Evolutionary conservation across 176 grass and related monocot species (phyloP).

Genomic region (Oryza glaberrima): DNA sequence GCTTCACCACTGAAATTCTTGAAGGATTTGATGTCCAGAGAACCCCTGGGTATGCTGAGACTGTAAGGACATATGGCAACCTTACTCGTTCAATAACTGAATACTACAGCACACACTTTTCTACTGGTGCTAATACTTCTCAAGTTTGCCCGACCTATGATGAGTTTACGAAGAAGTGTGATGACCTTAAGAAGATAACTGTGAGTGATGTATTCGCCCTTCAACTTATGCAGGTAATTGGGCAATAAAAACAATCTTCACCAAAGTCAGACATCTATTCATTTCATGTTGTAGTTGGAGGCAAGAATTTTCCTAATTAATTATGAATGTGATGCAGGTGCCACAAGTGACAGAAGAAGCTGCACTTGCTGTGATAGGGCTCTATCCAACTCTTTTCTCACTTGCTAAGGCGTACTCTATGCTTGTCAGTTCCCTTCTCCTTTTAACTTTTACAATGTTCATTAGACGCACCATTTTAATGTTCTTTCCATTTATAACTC

Average conservation of each 20-base stretch:
- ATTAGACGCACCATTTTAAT: neutral
- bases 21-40: constrained; percentile 91
- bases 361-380: constrained; percentile 60
- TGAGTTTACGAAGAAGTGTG: constrained; percentile 66
- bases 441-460: neutral
- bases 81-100: constrained; percentile 73
- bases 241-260: neutral
- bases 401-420: constrained; percentile 65
- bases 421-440: constrained; percentile 53
- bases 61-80: constrained; percentile 56
- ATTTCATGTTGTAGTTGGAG: constrained; percentile 21
- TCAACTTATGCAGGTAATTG: constrained; percentile 97
- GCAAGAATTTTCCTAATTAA: neutral
- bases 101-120: constrained; percentile 68
- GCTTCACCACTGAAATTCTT: constrained; percentile 86
- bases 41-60: constrained; percentile 77
- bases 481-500: constrained; percentile 19
- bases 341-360: constrained; percentile 84
- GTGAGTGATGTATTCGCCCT: constrained; percentile 79
- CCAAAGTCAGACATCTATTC: neutral
- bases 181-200: constrained; percentile 70
- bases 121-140: constrained; percentile 22
- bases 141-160: constrained; percentile 62
- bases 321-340: constrained; percentile 53
- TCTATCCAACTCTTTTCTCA: constrained; percentile 63